Evolutionary conservation across 2,329 filamentous ascomycete genomes (phyloP).

Genomic region (Diaporthe helianthi): DNA sequence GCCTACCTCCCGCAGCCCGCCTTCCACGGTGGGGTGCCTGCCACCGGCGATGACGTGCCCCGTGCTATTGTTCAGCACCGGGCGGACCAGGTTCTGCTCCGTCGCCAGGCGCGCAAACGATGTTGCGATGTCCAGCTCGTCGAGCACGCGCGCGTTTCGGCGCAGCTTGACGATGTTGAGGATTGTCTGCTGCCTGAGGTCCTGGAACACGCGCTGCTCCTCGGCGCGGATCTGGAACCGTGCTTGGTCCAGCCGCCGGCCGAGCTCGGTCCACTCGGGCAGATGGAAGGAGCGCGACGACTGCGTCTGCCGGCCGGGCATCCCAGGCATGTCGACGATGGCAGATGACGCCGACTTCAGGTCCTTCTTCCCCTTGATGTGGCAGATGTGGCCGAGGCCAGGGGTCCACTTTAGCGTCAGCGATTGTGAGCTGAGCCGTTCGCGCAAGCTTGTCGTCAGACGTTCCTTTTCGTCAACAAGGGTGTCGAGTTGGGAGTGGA

Average conservation of each 20-base stretch:
- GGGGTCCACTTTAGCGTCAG: constrained; percentile 87
- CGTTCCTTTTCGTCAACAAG: constrained; percentile 66
- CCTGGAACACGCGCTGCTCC: constrained; percentile 80
- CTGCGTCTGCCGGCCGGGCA: constrained; percentile 67
- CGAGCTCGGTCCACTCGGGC: constrained; percentile 83
- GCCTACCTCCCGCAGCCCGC: constrained; percentile 79
- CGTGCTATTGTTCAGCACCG: constrained; percentile 70
- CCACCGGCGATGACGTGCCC: constrained; percentile 82
- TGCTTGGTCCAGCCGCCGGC: constrained; percentile 77
- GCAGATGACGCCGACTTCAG: constrained; percentile 63
- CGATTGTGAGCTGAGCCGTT: constrained; percentile 65
- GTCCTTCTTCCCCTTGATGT: constrained; percentile 77
- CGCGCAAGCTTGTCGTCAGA: constrained; percentile 68
- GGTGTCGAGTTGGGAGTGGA: constrained; percentile 72
- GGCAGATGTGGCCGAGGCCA: constrained; percentile 86
- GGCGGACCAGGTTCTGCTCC: constrained; percentile 77
- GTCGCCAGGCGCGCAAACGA: constrained; percentile 82
- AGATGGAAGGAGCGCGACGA: constrained; percentile 86
- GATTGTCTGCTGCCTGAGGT: constrained; percentile 78
- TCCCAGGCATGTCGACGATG: constrained; percentile 18
- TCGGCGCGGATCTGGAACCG: constrained; percentile 82
- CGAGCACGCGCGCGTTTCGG: constrained; percentile 87
- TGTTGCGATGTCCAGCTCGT: constrained; percentile 90
- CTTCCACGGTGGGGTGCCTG: constrained; percentile 90
- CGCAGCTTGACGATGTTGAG: constrained; percentile 84